These are phyloP conservation scores for Asterochloris erici DNA, from an alignment of 139 green algal species.

Conservation along the genomic window DNA sequence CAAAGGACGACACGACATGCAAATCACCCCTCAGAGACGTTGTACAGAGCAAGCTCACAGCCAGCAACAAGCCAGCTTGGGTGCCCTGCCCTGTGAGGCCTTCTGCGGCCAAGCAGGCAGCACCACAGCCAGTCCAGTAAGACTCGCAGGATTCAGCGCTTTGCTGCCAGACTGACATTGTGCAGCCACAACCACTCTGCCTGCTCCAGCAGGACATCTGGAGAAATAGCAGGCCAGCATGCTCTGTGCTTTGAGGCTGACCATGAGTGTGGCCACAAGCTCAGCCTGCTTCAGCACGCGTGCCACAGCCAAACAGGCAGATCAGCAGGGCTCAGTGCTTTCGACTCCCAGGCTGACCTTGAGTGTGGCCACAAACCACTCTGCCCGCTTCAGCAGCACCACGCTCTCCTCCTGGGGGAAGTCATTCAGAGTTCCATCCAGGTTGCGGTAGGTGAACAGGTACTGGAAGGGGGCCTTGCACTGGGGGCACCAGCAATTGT, in stretches of 20 bases:
- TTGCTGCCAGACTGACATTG: too few species aligned
- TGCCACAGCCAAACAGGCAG: not conserved
- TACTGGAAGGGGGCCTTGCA: conserved; percentile 58
- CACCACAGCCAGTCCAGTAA: too few species aligned
- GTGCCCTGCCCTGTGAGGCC: too few species aligned
- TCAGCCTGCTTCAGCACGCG: not conserved
- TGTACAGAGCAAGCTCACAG: too few species aligned
- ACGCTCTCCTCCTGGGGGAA: conserved; percentile 74
- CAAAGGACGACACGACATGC: too few species aligned
- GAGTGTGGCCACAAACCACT: conserved; percentile 71
- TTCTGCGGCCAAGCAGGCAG: too few species aligned
- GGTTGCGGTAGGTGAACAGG: conserved; percentile 35
- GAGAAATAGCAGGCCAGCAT: not conserved
- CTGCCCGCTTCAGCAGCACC: conserved; percentile 69
- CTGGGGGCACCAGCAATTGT: conserved; percentile 70
- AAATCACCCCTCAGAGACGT: too few species aligned
- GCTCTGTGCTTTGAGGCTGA: not conserved
- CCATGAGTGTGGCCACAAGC: not conserved
- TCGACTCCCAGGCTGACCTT: conserved; percentile 24
- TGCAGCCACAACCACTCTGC: too few species aligned
- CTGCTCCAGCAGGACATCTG: not conserved
- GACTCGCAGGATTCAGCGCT: too few species aligned
- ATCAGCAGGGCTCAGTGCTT: not conserved
- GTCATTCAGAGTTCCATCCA: conserved; percentile 76
- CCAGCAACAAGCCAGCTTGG: too few species aligned